These are phyloP conservation scores for Alternaria gaisen DNA, from an alignment of 2,329 filamentous ascomycete species.

Conservation along the genomic window DNA sequence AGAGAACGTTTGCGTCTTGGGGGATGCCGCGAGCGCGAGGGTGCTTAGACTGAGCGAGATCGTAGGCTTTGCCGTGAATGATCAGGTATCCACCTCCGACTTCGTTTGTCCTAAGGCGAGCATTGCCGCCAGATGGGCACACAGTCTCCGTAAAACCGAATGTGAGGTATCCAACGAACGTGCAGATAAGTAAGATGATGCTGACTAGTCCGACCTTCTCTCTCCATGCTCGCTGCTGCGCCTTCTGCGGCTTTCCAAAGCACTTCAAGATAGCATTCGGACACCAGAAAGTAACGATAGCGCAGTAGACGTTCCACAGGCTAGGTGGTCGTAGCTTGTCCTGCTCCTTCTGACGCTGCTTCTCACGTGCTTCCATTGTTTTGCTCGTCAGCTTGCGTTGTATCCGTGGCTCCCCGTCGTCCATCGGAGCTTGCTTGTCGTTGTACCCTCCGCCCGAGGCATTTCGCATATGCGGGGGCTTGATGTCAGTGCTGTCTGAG, in stretches of 20 bases:
- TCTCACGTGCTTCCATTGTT: conserved; percentile 67
- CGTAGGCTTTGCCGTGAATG: conserved; percentile 90
- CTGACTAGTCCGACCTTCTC: conserved; percentile 98
- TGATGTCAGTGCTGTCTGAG: conserved; percentile 70
- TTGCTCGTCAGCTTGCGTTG: conserved; percentile 71
- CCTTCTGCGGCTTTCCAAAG: conserved; percentile 84
- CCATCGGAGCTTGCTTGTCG: conserved; percentile 49
- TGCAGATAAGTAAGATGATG: conserved; percentile 87
- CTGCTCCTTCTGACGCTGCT: conserved; percentile 65
- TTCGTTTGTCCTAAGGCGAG: conserved; percentile 80
- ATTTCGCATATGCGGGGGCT: conserved; percentile 52
- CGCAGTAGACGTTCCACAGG: conserved; percentile 95
- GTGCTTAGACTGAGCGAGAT: conserved; percentile 79
- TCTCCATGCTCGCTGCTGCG: conserved; percentile 91
- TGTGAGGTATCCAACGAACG: conserved; percentile 90
- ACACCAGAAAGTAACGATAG: conserved; percentile 92
- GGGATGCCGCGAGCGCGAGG: conserved; percentile 82
- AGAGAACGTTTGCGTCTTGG: conserved; percentile 79
- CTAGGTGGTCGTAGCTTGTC: conserved; percentile 79
- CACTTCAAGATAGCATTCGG: conserved; percentile 85
- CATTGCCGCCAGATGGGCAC: conserved; percentile 73
- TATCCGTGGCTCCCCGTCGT: conserved; percentile 37
- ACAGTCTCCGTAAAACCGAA: conserved; percentile 95
- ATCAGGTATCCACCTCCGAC: conserved; percentile 90
- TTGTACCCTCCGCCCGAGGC: conserved; percentile 51